A percentile compares a stretch with the other conserved stretches of the same genome.
phyloP scores from a whole-genome alignment of 805 yeast species.

The Blastobotrys americana region DNA sequence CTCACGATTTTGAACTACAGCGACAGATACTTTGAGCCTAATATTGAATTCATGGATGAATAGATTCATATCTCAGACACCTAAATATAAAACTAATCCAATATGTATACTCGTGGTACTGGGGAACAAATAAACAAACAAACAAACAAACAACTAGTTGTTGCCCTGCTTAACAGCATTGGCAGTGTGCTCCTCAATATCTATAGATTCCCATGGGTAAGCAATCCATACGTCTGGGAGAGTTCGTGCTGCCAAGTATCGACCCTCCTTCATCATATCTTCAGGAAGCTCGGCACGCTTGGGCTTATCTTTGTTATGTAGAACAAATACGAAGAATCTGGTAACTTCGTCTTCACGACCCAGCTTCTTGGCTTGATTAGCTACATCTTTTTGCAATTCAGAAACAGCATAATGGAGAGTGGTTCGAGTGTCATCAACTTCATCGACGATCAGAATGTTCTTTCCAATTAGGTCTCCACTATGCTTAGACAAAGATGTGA shows the following conservation, averaged over 20 bases:
- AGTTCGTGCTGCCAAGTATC: slow-evolving; percentile 66
- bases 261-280: slow-evolving; percentile 53
- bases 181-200: slow-evolving; percentile 70
- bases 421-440: slow-evolving; percentile 89
- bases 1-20: no score
- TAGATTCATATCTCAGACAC: no score
- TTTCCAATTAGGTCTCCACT: slow-evolving; percentile 75
- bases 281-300: slow-evolving; percentile 68
- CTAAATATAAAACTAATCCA: no score
- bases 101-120: no score
- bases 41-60: no score
- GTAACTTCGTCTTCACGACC: slow-evolving; percentile 57
- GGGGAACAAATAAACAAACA: no score
- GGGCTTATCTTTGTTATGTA: slow-evolving; percentile 77
- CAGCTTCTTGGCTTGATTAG: slow-evolving; percentile 49
- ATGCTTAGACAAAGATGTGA: slow-evolving; percentile 60
- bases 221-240: slow-evolving; percentile 80
- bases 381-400: slow-evolving; percentile 63
- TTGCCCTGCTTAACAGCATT: slow-evolving; percentile 62
- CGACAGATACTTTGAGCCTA: no score
- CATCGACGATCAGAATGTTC: slow-evolving; percentile 75
- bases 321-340: slow-evolving; percentile 65
- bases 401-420: slow-evolving; percentile 77
- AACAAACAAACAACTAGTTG: no score
- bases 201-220: slow-evolving; percentile 84